Percentiles rank a stretch among this genome's conserved stretches.
Evolutionary conservation across 331 rosid genomes (phyloP).

Genomic region (Rhamnella rubrinervis): DNA sequence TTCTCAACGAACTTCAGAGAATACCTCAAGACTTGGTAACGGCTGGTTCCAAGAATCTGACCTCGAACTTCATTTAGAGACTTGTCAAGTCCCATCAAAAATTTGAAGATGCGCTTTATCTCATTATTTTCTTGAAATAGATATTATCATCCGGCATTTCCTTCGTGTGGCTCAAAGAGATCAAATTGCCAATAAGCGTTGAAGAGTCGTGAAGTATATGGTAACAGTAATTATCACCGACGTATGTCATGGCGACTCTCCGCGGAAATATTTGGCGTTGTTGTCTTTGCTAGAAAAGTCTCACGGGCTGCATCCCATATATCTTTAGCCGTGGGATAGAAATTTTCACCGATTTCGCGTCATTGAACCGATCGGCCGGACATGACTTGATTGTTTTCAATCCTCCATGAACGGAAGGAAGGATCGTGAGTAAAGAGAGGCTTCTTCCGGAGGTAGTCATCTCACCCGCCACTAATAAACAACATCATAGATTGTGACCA

Average conservation of each 20-base stretch:
- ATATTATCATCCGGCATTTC: neutral
- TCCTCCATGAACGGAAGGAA: neutral
- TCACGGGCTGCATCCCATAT: conserved; percentile 16
- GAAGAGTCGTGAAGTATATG: neutral
- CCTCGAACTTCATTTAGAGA: neutral
- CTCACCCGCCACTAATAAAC: neutral
- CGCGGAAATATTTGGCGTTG: neutral
- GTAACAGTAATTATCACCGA: neutral
- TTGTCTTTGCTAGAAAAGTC: neutral
- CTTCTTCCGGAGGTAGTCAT: neutral
- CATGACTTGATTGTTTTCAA: neutral
- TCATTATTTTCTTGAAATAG: neutral
- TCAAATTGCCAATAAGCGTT: neutral
- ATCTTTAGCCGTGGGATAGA: neutral
- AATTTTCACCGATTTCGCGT: conserved; percentile 8
- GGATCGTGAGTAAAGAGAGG: neutral
- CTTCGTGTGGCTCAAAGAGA: neutral
- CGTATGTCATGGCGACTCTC: neutral
- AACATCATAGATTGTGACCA: neutral
- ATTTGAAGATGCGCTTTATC: conserved; percentile 1
- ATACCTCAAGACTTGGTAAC: neutral
- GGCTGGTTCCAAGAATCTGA: neutral
- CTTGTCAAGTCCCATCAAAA: conserved; percentile 1
- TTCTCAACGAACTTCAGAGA: neutral
- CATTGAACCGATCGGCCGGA: conserved; percentile 9